These are phyloP conservation scores for Oryza punctata DNA, from an alignment of 176 grass and related monocot genomes.

Conservation along the genomic window DNA sequence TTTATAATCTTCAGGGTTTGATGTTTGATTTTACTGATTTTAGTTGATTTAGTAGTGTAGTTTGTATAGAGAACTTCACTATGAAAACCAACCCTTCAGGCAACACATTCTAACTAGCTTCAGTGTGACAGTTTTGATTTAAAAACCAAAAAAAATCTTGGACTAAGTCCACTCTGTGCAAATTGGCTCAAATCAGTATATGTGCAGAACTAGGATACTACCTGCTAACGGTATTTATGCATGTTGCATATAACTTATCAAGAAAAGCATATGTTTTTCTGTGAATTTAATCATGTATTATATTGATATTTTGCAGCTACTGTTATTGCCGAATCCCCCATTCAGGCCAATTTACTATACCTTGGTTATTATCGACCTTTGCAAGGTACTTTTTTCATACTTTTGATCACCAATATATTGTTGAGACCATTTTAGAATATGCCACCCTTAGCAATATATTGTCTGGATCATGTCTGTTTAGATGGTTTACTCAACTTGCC, in stretches of 20 bases:
- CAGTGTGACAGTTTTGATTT: background rate
- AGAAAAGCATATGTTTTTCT: constrained; percentile 22
- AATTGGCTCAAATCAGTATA: background rate
- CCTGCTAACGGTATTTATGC: constrained; percentile 10
- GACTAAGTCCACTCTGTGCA: background rate
- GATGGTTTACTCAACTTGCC: too few relatives aligned
- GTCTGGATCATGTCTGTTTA: background rate
- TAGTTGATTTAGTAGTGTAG: constrained; percentile 9
- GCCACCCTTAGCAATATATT: background rate
- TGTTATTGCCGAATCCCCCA: constrained; percentile 91
- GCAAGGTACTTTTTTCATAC: constrained; percentile 71
- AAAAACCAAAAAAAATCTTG: background rate
- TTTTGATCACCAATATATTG: constrained; percentile 15
- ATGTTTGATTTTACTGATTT: constrained; percentile 19
- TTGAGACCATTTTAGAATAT: background rate
- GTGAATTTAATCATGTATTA: background rate
- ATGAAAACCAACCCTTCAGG: background rate
- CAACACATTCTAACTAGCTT: background rate
- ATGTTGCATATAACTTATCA: background rate
- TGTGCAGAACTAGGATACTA: background rate
- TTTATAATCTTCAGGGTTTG: background rate
- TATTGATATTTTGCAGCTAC: constrained; percentile 62
- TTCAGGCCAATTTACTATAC: constrained; percentile 98
- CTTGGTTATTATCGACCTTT: constrained; percentile 96
- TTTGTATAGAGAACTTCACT: background rate